These are phyloP conservation scores for Aspergillus aculeatus DNA, from an alignment of 2,329 filamentous ascomycete species.

Conservation along the genomic window DNA sequence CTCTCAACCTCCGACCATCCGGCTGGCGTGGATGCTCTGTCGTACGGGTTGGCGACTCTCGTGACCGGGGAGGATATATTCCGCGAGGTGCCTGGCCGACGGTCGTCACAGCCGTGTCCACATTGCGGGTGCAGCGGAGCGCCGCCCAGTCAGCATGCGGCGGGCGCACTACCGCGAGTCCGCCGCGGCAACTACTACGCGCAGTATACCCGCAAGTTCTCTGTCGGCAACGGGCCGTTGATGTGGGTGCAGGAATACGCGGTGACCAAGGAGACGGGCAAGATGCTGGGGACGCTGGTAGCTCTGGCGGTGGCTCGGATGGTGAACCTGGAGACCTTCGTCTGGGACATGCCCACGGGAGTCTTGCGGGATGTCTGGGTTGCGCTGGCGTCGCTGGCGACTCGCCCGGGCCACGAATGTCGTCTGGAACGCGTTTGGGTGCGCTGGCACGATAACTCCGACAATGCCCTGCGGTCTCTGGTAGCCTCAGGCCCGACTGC, in stretches of 20 bases:
- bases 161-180: constrained; percentile 17
- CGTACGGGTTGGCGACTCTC: constrained; percentile 76
- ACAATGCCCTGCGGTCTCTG: constrained; percentile 33
- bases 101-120: constrained; percentile 21
- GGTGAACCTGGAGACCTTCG: constrained; percentile 76
- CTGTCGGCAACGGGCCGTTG: constrained; percentile 74
- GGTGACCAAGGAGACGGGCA: constrained; percentile 78
- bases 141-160: not conserved
- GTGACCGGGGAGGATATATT: constrained; percentile 70
- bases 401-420: constrained; percentile 61
- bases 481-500: constrained; percentile 15
- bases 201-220: constrained; percentile 77
- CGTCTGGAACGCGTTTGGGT: constrained; percentile 75
- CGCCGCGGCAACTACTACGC: constrained; percentile 73
- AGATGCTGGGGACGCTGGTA: constrained; percentile 83
- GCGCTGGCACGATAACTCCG: constrained; percentile 76
- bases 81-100: constrained; percentile 47
- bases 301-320: constrained; percentile 77
- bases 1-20: constrained; percentile 63
- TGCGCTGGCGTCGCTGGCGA: constrained; percentile 68
- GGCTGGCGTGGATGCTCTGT: constrained; percentile 76
- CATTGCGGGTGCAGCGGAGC: constrained; percentile 31
- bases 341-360: constrained; percentile 88
- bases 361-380: constrained; percentile 79
- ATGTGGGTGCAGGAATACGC: constrained; percentile 81